These are phyloP conservation scores for Diversispora eburnea DNA, from an alignment of 192 early-diverging fungal species.

Conservation along the genomic window DNA sequence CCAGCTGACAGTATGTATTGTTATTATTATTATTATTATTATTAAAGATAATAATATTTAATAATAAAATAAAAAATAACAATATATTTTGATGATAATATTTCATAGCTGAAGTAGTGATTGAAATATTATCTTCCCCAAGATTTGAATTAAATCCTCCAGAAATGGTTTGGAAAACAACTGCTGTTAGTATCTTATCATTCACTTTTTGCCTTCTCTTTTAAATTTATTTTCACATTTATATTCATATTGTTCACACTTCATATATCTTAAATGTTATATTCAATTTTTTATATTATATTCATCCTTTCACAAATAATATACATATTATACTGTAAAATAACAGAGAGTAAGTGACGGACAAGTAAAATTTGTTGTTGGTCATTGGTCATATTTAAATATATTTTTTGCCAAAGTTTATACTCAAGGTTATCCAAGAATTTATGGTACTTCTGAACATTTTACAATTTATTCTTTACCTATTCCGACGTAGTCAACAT, in stretches of 20 bases:
- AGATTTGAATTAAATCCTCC: background rate
- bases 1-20: background rate
- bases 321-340: no score
- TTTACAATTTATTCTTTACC: conserved; percentile 10
- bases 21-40: background rate
- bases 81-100: background rate
- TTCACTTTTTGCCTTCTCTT: background rate
- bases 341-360: background rate
- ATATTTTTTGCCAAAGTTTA: conserved; percentile 5
- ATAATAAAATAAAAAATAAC: background rate
- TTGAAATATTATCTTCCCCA: conserved; percentile 5
- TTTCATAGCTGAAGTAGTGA: background rate
- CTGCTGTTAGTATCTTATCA: background rate
- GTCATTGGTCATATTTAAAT: conserved; percentile 1
- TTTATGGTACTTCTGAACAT: conserved; percentile 1
- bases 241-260: background rate
- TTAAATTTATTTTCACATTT: background rate
- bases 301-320: no score
- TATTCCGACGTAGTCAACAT: background rate
- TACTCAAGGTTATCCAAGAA: background rate
- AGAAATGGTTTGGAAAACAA: conserved; percentile 17
- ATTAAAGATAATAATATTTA: background rate
- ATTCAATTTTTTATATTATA: no score
- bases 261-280: background rate
- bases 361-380: background rate